phyloP scores from a whole-genome alignment of 1,284 basidiomycete genomes.

The Tilletia horrida region DNA sequence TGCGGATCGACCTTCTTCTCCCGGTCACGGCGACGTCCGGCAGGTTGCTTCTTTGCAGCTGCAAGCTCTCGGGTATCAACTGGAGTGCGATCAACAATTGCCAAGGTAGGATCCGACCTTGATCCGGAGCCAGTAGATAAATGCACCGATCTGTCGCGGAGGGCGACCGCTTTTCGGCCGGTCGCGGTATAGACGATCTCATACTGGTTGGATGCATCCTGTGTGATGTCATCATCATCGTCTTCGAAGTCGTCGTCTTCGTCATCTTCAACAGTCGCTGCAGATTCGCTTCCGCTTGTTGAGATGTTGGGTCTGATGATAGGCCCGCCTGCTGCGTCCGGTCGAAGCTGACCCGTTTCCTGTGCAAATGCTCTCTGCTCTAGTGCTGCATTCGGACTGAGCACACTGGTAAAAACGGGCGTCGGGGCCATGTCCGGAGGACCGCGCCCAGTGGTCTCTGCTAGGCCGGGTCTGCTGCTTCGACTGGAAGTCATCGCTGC shows the following conservation, averaged over 20 bases:
- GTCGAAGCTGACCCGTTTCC: too few relatives aligned
- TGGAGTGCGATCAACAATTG: neutral
- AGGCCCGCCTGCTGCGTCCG: too few relatives aligned
- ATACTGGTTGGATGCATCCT: too few relatives aligned
- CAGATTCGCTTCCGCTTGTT: neutral
- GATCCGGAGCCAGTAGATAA: neutral
- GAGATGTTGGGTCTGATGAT: too few relatives aligned
- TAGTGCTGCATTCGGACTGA: neutral
- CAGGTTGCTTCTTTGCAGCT: neutral
- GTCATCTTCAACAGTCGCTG: neutral
- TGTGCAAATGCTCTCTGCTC: neutral
- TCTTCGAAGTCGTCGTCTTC: neutral
- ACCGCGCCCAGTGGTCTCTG: neutral
- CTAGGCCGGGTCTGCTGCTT: too few relatives aligned
- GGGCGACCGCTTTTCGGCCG: neutral
- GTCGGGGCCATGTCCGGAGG: neutral
- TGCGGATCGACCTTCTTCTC: neutral
- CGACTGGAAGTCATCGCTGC: neutral
- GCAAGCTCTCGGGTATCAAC: neutral
- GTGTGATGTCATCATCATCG: neutral
- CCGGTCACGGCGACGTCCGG: neutral
- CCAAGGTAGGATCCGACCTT: neutral
- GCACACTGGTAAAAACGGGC: slow-evolving; percentile 1
- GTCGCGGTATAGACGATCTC: slow-evolving; percentile 1
- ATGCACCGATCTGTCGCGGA: neutral